Percentiles rank a stretch among this genome's conserved stretches.
phyloP scores from a whole-genome alignment of 768 basidiomycete species.

The Boletus bicolor region DNA sequence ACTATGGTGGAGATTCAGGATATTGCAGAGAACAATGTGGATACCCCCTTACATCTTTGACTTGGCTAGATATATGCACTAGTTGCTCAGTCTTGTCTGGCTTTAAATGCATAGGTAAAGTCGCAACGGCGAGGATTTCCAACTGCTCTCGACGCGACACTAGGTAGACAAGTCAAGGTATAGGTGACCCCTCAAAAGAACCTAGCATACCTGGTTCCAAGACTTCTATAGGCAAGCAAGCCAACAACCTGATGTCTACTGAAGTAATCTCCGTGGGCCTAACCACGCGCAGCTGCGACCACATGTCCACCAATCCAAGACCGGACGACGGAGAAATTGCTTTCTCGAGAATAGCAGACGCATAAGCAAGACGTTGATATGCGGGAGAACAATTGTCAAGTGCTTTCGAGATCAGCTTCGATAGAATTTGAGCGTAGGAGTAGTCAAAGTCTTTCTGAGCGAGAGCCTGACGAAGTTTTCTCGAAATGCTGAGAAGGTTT shows the following conservation, averaged over 20 bases:
- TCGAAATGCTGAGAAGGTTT: constrained; percentile 37
- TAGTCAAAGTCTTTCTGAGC: constrained; percentile 51
- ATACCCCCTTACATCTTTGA: constrained; percentile 20
- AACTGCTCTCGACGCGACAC: constrained; percentile 25
- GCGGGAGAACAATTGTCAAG: constrained; percentile 34
- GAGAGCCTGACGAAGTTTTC: constrained; percentile 44
- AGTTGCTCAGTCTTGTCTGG: constrained; percentile 6
- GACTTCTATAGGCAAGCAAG: neutral
- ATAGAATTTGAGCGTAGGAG: constrained; percentile 60
- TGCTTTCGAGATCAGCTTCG: constrained; percentile 47
- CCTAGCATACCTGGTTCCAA: constrained; percentile 12
- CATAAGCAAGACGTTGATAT: constrained; percentile 34
- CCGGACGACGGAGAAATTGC: constrained; percentile 65
- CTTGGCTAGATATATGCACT: constrained; percentile 17
- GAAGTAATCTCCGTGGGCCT: constrained; percentile 15
- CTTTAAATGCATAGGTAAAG: constrained; percentile 15
- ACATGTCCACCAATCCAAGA: constrained; percentile 66
- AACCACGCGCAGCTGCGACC: constrained; percentile 46
- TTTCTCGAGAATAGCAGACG: constrained; percentile 41
- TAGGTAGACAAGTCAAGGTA: constrained; percentile 1
- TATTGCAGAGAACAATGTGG: neutral
- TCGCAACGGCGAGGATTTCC: constrained; percentile 23
- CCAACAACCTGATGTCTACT: constrained; percentile 19
- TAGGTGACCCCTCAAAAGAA: neutral
- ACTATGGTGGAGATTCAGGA: constrained; percentile 14